Conservation (phyloP, 257 asterid species). For the Rehmannia glutinosa region DNA sequence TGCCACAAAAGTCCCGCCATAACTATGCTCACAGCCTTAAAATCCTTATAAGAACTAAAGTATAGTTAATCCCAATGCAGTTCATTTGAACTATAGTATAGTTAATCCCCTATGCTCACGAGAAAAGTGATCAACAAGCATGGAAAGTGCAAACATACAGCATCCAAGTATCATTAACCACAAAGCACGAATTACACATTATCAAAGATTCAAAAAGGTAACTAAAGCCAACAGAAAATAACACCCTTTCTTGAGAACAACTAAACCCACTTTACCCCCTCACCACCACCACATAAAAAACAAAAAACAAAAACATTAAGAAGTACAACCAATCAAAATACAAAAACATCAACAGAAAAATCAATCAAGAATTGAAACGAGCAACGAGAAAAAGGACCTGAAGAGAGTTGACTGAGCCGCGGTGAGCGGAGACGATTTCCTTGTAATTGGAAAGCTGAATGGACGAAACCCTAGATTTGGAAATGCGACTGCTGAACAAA, state of each 20-base stretch:
- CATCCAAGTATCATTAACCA: background rate
- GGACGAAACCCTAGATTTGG: constrained; percentile 59
- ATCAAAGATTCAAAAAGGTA: background rate
- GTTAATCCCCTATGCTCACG: too few species aligned
- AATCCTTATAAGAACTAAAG: background rate
- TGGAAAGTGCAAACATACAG: background rate
- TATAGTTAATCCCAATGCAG: background rate
- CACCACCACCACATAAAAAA: background rate
- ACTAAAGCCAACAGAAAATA: background rate
- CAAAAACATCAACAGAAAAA: background rate
- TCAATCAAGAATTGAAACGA: background rate
- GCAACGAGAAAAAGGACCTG: constrained; percentile 49
- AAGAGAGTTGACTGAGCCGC: constrained; percentile 83
- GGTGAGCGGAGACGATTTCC: constrained; percentile 87
- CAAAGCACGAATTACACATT: background rate
- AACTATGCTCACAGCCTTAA: background rate
- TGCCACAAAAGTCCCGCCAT: background rate
- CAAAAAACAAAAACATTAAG: too few species aligned
- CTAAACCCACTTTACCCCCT: background rate
- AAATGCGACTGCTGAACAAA: constrained; percentile 64
- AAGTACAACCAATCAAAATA: background rate
- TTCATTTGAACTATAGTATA: too few species aligned
- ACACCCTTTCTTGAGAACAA: background rate
- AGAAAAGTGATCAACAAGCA: too few species aligned
- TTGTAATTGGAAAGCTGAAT: constrained; percentile 87